These are phyloP conservation scores for Phytophthora pinifolia DNA, from an alignment of 352 stramenopile species.

Conservation along the genomic window DNA sequence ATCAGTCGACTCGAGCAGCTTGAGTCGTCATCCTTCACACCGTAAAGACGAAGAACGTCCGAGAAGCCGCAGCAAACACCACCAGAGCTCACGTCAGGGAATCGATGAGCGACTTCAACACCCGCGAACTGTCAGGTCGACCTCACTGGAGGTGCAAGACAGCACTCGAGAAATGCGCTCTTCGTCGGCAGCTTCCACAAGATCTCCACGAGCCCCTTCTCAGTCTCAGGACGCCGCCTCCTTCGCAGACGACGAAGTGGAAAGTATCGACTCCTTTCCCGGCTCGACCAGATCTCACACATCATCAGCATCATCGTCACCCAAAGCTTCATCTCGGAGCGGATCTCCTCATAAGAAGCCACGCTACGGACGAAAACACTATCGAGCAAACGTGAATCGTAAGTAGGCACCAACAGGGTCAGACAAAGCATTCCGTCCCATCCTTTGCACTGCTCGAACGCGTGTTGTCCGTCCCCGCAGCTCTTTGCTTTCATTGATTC, in stretches of 20 bases:
- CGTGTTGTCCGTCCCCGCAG: constrained; percentile 15
- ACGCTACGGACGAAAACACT: constrained; percentile 77
- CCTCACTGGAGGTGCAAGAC: constrained; percentile 33
- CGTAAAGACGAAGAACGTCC: constrained; percentile 8
- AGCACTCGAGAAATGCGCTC: constrained; percentile 17
- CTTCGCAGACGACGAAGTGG: constrained; percentile 29
- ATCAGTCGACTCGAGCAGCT: constrained; percentile 18
- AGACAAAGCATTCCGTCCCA: constrained; percentile 10
- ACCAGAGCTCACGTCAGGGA: constrained; percentile 10
- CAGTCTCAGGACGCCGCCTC: constrained; percentile 28
- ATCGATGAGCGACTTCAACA: constrained; percentile 10
- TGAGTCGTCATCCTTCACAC: constrained; percentile 5
- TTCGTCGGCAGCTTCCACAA: constrained; percentile 5
- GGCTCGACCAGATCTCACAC: constrained; percentile 36
- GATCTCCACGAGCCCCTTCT: constrained; percentile 11
- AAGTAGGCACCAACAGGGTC: constrained; percentile 35
- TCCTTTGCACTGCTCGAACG: background rate
- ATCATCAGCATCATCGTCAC: constrained; percentile 29
- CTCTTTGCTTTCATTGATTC: constrained; percentile 29
- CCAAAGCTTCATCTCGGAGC: constrained; percentile 35
- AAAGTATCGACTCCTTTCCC: constrained; percentile 19
- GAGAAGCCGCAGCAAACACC: constrained; percentile 15
- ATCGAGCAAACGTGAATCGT: constrained; percentile 62
- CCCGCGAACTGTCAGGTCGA: constrained; percentile 16
- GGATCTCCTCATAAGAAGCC: constrained; percentile 48